phyloP scores from a whole-genome alignment of 2,329 filamentous ascomycete genomes.

The Beauveria sp. region DNA sequence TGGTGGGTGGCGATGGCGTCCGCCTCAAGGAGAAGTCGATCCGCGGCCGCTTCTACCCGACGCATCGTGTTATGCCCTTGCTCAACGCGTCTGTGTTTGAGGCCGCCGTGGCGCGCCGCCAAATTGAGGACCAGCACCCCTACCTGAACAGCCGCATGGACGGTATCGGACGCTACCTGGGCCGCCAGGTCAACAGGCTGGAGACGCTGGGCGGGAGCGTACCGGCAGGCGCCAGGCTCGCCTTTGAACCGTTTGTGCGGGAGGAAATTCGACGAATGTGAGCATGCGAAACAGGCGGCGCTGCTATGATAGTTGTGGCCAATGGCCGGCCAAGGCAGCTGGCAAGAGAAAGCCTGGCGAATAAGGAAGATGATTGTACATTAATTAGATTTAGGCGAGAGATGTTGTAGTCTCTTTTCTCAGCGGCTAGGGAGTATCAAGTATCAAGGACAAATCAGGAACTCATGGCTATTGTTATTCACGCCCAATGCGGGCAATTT shows the following conservation, averaged over 20 bases:
- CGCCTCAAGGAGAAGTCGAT: constrained; percentile 40
- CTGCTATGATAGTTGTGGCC: neutral
- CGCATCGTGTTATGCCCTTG: constrained; percentile 43
- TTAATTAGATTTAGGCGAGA: neutral
- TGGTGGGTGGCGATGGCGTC: constrained; percentile 38
- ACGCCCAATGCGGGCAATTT: neutral
- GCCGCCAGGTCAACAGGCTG: constrained; percentile 30
- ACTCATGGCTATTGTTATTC: neutral
- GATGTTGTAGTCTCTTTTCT: neutral
- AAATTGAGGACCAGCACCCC: constrained; percentile 36
- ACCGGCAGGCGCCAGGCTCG: constrained; percentile 25
- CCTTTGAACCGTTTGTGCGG: constrained; percentile 27
- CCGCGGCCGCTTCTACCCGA: constrained; percentile 51
- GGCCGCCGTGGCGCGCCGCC: constrained; percentile 27
- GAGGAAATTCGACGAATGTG: constrained; percentile 22
- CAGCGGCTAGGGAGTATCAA: neutral
- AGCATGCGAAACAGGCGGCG: neutral
- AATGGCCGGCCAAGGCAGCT: neutral
- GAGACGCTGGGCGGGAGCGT: constrained; percentile 38
- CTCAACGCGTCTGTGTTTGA: constrained; percentile 34
- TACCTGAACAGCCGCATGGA: constrained; percentile 47
- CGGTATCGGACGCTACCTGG: constrained; percentile 32
- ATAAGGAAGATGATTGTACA: neutral
- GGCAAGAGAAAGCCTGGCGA: neutral
- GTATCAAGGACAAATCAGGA: neutral